A percentile compares a stretch with the other conserved stretches of the same genome.
Evolutionary conservation across 371 early-diverging fungal species (phyloP).

Genomic region (Mucor indicus): DNA sequence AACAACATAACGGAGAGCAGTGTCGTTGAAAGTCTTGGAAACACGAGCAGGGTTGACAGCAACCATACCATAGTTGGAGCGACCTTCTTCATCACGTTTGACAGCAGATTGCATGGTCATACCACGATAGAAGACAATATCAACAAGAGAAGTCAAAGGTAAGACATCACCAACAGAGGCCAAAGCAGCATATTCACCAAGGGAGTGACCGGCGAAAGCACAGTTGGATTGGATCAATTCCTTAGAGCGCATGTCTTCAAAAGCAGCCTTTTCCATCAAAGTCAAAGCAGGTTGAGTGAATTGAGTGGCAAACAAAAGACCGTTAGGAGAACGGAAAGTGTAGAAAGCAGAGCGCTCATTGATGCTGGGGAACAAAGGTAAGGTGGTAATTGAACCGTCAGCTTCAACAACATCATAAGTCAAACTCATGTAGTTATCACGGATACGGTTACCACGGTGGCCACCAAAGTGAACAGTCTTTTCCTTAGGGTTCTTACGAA

Average conservation of each 20-base stretch:
- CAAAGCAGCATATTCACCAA: slow-evolving; percentile 95
- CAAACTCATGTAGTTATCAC: slow-evolving; percentile 88
- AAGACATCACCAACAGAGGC: slow-evolving; percentile 89
- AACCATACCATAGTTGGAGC: slow-evolving; percentile 93
- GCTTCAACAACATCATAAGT: slow-evolving; percentile 83
- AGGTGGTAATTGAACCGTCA: slow-evolving; percentile 67
- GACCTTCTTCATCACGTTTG: slow-evolving; percentile 75
- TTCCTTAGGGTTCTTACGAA: slow-evolving; percentile 85
- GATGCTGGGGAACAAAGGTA: slow-evolving; percentile 92
- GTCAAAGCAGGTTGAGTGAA: slow-evolving; percentile 95
- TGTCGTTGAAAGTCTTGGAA: slow-evolving; percentile 80
- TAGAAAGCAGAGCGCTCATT: slow-evolving; percentile 75
- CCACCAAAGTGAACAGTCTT: slow-evolving; percentile 96
- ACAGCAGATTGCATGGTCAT: slow-evolving; percentile 97
- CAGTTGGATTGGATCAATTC: slow-evolving; percentile 83
- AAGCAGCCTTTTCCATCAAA: slow-evolving; percentile 91
- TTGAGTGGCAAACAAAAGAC: slow-evolving; percentile 93
- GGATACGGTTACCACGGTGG: slow-evolving; percentile 85
- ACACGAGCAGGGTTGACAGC: slow-evolving; percentile 94
- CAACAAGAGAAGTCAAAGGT: slow-evolving; percentile 83
- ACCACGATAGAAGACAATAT: slow-evolving; percentile 95
- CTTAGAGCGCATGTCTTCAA: slow-evolving; percentile 88
- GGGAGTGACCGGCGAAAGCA: slow-evolving; percentile 94
- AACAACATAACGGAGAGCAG: slow-evolving; percentile 80
- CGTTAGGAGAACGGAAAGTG: slow-evolving; percentile 90